Base-by-base conservation (phyloP, 2,329 filamentous ascomycete genomes). In the Phialemonium atrogriseum region DNA sequence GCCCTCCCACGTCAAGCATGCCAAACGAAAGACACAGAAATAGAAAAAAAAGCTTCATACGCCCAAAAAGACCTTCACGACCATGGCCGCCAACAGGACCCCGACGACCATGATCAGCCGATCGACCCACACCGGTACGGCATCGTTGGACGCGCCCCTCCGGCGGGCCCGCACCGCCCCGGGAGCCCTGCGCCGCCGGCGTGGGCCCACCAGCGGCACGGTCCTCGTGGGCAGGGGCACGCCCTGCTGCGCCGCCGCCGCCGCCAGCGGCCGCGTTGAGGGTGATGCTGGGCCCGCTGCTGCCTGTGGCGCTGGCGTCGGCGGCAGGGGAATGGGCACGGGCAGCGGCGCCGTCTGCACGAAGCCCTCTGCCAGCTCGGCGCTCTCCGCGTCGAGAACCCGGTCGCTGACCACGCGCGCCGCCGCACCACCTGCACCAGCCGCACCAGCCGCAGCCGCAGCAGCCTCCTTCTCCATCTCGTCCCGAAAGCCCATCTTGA, bases 41-140 rank as follows among this genome's bases (percentile, higher is more conserved):
- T n/a, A n/a, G n/a, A n/a, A n/a, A n/a, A n/a, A n/a, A n/a, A n/a
- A n/a, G n/a, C n/a, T n/a, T 30, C 28, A 30, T 23, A 10, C 10
- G 13, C 28, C 35, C 17, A 49, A n/a, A 11, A 72, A 42, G 17
- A 76, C 60, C 47, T 73, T 78, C 35, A 74, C 38, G 14, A 94
- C 61, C 64, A 94, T 73, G 14, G 84, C 73, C 4, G 78, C 61
- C 13, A 94, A 60, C 16, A 83, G 64, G 10, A 84, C 67, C 1
- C 84, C 63, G 12, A 94, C 58, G 6, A 75, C 80, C 14, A 80
- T 74, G 42, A 94, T 94, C 22, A 80, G 72, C 40, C 84, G 75
- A 55, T 94, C 88, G 12, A 94, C 66, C 82, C 85, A 94, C 10
- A 77, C 59, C 2, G 79, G 73, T 11, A 84, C 70, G 3, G 64